Conservation (phyloP, 306 rosid genomes). For the Lagenaria siceraria region DNA sequence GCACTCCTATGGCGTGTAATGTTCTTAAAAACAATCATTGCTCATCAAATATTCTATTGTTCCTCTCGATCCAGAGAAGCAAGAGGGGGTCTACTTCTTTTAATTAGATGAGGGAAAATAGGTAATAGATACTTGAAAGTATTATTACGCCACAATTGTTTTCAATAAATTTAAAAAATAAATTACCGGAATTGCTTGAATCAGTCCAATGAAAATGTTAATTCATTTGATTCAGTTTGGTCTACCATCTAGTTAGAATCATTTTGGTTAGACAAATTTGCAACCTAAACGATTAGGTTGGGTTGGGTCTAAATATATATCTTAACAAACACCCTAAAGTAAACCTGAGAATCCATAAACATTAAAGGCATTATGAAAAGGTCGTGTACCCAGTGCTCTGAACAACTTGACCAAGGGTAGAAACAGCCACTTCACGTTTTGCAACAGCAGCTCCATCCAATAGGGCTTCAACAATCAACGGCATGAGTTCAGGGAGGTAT, state of each 20-base stretch:
- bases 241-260: background rate
- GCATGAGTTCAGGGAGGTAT: conserved; percentile 98
- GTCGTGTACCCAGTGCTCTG: conserved; percentile 91
- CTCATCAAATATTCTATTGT: background rate
- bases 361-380: conserved; percentile 3
- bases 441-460: conserved; percentile 90
- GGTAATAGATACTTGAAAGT: background rate
- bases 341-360: background rate
- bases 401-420: conserved; percentile 98
- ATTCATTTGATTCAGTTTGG: background rate
- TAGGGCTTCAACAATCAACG: conserved; percentile 88
- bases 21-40: background rate
- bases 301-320: background rate
- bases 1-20: background rate
- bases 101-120: background rate
- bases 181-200: background rate
- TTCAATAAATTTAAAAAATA: background rate
- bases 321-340: background rate
- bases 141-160: background rate
- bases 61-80: background rate
- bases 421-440: conserved; percentile 91
- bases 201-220: background rate
- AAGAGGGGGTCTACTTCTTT: background rate
- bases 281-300: background rate
- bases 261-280: background rate